These are phyloP conservation scores for Tricholoma matsutake DNA, from an alignment of 768 basidiomycete genomes.

Conservation along the genomic window DNA sequence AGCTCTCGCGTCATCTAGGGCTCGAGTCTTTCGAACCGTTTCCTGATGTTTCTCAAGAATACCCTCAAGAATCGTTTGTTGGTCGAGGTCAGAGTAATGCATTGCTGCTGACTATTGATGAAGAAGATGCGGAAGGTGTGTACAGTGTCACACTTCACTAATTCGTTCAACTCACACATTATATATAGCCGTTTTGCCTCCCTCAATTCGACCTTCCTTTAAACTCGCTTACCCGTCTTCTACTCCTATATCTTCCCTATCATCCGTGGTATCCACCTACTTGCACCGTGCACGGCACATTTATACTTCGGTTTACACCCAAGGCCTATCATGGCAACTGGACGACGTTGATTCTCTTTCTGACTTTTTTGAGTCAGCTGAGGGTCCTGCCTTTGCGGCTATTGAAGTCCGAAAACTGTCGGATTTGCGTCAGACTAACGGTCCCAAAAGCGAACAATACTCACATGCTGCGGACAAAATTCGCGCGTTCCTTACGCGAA, in stretches of 20 bases:
- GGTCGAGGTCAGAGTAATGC: conserved; percentile 50
- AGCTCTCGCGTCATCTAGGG: conserved; percentile 67
- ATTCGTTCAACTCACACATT: neutral
- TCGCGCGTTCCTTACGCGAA: conserved; percentile 45
- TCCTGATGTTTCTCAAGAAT: conserved; percentile 29
- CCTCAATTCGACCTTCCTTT: conserved; percentile 48
- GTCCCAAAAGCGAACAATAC: conserved; percentile 55
- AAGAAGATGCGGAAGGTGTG: conserved; percentile 54
- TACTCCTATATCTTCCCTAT: conserved; percentile 37
- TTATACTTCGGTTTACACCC: conserved; percentile 53
- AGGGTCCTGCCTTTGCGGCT: conserved; percentile 56
- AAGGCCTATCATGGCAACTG: conserved; percentile 27
- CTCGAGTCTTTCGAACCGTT: conserved; percentile 62
- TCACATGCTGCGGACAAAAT: conserved; percentile 39
- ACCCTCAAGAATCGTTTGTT: conserved; percentile 48
- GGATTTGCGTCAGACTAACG: conserved; percentile 44
- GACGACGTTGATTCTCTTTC: conserved; percentile 37
- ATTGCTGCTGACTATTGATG: conserved; percentile 55
- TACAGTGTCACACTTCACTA: neutral
- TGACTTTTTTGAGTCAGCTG: conserved; percentile 51
- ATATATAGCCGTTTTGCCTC: conserved; percentile 53
- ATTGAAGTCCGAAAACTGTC: conserved; percentile 54
- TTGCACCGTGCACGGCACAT: conserved; percentile 53
- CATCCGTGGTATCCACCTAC: conserved; percentile 55
- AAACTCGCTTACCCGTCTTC: conserved; percentile 30